These are phyloP conservation scores for Fusarium kyushuense DNA, from an alignment of 2,329 filamentous ascomycete genomes.

Conservation along the genomic window DNA sequence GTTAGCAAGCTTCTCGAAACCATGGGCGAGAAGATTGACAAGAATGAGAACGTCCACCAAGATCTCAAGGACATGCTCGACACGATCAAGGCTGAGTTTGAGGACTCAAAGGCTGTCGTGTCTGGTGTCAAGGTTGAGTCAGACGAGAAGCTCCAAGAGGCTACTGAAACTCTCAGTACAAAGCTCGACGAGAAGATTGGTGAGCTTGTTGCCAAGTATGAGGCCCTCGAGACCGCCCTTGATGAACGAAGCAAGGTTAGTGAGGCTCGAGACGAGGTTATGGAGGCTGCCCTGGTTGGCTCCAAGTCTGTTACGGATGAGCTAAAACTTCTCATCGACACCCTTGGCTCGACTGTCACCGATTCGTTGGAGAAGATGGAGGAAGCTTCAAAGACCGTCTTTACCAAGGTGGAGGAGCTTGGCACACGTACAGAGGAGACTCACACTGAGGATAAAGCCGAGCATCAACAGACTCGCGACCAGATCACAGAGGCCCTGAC, in stretches of 20 bases:
- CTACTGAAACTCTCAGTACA: slow-evolving; percentile 64
- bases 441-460: slow-evolving; percentile 77
- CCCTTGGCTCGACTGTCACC: slow-evolving; percentile 82
- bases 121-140: slow-evolving; percentile 84
- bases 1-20: slow-evolving; percentile 77
- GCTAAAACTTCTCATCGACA: slow-evolving; percentile 86
- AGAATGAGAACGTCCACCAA: slow-evolving; percentile 68
- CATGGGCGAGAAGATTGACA: slow-evolving; percentile 71
- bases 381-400: slow-evolving; percentile 88
- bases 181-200: slow-evolving; percentile 76
- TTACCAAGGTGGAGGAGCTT: slow-evolving; percentile 83
- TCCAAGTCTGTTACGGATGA: slow-evolving; percentile 89
- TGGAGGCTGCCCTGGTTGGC: slow-evolving; percentile 77
- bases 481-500: slow-evolving; percentile 81
- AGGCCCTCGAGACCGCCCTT: slow-evolving; percentile 80
- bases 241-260: slow-evolving; percentile 80
- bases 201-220: slow-evolving; percentile 87
- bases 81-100: slow-evolving; percentile 85
- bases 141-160: slow-evolving; percentile 78
- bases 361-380: slow-evolving; percentile 89
- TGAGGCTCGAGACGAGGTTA: slow-evolving; percentile 78
- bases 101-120: slow-evolving; percentile 83
- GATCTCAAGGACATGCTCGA: slow-evolving; percentile 79
- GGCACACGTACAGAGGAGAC: slow-evolving; percentile 80
- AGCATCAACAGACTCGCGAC: slow-evolving; percentile 85